Base-by-base conservation (phyloP, 306 rosid genomes). In the Sesbania bispinosa region DNA sequence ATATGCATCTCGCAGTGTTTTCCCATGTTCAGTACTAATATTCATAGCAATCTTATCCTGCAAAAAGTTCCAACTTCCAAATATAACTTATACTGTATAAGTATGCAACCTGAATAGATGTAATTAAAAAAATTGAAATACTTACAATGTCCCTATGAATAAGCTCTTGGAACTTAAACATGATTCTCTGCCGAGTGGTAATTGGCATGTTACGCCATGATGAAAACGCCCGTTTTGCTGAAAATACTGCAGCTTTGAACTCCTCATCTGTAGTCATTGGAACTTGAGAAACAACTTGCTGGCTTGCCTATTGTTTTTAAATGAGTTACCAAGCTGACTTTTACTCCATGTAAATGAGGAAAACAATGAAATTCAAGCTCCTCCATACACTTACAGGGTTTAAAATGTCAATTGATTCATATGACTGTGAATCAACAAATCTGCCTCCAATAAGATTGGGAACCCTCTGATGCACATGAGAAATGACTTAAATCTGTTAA, bases 161-260 rank as follows among this genome's bases (percentile, higher is more conserved):
- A n/a, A n/a, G n/a, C n/a, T n/a, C n/a, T n/a, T n/a, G n/a, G n/a
- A n/a, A n/a, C n/a, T n/a, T n/a, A n/a, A 77, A 81, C 85, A 81
- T 81, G 69, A 81, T 73, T 52, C 80, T 72, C 33, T 81, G 85
- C 26, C 82, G 80, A 43, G 65, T 73, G 1, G 38, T 64, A 36
- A 77, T 54, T 36, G 80, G 64, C 6, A 77, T 67, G 73, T 68
- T 45, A 29, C 69, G 79, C 85, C 85, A 81, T 76, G 38, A 18
- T 24, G 85, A 48, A 73, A 81, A 81, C n/a, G 85, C 80, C 30
- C 80, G 77, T 43, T 81, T 81, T 67, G 85, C 85, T 33, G 82
- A 73, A 73, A 77, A 81, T n/a, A 81, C 82, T n/a, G 85, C 85
- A 2, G 85, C 82, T 73, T 77, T 81, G n/a, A n/a, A n/a, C n/a